phyloP scores from a whole-genome alignment of 495 filamentous ascomycete species.

The Penicillium nucicola region DNA sequence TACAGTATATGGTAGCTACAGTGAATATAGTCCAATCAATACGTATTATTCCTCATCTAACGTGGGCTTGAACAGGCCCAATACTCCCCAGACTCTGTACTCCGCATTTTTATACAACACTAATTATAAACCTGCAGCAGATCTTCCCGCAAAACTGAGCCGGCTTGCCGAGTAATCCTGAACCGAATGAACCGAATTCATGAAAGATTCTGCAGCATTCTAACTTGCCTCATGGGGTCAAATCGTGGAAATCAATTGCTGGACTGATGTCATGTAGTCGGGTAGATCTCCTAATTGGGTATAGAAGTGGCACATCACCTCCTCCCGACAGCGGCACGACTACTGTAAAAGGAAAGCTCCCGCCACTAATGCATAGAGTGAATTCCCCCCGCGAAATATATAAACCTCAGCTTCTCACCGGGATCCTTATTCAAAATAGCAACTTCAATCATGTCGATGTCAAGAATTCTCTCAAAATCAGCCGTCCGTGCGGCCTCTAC shows the following conservation, averaged over 20 bases:
- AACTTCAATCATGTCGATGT: constrained; percentile 26
- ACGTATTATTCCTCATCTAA: too few species aligned
- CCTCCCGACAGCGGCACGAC: background rate
- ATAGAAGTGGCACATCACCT: background rate
- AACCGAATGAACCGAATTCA: too few species aligned
- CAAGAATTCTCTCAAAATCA: constrained; percentile 30
- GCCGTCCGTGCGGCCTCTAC: constrained; percentile 33
- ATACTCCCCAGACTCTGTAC: too few species aligned
- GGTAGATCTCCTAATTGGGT: background rate
- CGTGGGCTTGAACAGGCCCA: too few species aligned
- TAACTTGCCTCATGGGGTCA: too few species aligned
- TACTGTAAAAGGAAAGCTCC: background rate
- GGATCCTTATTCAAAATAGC: background rate
- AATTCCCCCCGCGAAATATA: background rate
- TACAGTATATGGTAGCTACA: too few species aligned
- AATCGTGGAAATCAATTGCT: background rate
- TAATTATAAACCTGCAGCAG: too few species aligned
- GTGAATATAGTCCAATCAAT: too few species aligned
- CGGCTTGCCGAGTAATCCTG: too few species aligned
- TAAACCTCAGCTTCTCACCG: background rate
- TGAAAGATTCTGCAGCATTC: too few species aligned
- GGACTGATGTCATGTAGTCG: constrained; percentile 5
- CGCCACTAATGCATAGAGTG: background rate
- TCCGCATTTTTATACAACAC: too few species aligned
- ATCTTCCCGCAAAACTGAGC: too few species aligned